These are phyloP conservation scores for Gentiana straminea DNA, from an alignment of 257 asterid species.

Conservation along the genomic window DNA sequence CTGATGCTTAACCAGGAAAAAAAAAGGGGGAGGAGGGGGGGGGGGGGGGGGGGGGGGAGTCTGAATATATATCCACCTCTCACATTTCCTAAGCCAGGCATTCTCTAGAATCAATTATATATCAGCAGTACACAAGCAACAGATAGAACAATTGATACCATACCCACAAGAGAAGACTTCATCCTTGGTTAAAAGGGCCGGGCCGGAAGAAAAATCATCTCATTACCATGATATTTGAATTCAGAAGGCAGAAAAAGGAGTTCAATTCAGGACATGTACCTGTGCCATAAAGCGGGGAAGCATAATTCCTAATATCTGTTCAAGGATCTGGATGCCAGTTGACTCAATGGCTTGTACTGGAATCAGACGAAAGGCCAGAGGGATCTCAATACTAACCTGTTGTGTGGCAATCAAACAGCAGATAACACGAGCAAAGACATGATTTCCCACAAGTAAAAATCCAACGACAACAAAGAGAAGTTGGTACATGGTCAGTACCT, in stretches of 20 bases:
- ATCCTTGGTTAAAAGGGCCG: too few species aligned
- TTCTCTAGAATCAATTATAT: too few species aligned
- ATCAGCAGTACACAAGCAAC: too few species aligned
- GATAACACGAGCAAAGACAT: neutral
- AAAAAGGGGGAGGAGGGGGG: too few species aligned
- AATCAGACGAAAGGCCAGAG: slow-evolving; percentile 83
- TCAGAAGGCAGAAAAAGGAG: neutral
- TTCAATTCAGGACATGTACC: slow-evolving; percentile 26
- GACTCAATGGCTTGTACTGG: slow-evolving; percentile 73
- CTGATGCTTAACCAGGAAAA: too few species aligned
- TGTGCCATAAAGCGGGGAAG: slow-evolving; percentile 94
- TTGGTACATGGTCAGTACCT: slow-evolving; percentile 30
- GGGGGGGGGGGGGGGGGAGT: too few species aligned
- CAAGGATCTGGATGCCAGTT: slow-evolving; percentile 82
- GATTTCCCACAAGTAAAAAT: too few species aligned
- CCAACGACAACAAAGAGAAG: neutral
- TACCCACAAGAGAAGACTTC: too few species aligned
- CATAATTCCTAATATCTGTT: slow-evolving; percentile 73
- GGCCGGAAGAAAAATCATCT: too few species aligned
- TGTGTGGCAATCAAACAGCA: neutral
- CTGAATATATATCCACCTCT: too few species aligned
- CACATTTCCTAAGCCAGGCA: too few species aligned
- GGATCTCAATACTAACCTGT: slow-evolving; percentile 88
- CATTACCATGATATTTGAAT: neutral
- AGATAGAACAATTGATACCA: too few species aligned